Conservation (phyloP, 2,329 filamentous ascomycete genomes). For the Fusarium brevicatenulatum region DNA sequence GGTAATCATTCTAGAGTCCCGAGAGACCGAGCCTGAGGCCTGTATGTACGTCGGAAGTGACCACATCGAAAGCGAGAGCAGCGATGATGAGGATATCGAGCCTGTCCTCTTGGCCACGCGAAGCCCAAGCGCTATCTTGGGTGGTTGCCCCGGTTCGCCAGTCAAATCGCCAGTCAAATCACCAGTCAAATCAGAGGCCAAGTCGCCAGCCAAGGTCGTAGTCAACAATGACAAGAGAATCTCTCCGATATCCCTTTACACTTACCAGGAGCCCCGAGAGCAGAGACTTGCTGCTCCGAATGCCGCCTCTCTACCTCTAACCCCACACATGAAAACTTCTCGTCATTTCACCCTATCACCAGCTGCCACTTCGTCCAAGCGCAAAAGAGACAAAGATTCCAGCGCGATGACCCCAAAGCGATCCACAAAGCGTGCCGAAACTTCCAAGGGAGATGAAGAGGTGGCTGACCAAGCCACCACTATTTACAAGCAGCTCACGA, state of each 20-base stretch:
- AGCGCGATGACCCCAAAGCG: background rate
- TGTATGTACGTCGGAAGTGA: background rate
- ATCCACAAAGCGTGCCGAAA: background rate
- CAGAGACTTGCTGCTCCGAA: background rate
- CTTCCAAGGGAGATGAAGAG: background rate
- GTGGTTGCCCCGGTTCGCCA: background rate
- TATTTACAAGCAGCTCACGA: background rate
- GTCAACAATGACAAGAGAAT: background rate
- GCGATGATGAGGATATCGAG: background rate
- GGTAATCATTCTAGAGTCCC: background rate
- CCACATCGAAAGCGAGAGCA: background rate
- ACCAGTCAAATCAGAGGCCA: background rate
- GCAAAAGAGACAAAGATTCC: background rate
- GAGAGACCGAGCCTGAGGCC: background rate
- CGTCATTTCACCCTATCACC: background rate
- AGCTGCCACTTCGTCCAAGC: background rate
- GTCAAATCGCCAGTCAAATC: background rate
- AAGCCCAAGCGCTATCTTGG: background rate
- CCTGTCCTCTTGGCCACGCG: rapidly evolving
- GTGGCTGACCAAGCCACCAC: background rate
- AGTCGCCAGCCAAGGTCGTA: background rate
- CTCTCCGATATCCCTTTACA: background rate
- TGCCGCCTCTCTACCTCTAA: too few species aligned
- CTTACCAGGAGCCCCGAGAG: background rate
- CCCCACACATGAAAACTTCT: background rate